These are phyloP conservation scores for Xylaria multiplex DNA, from an alignment of 2,329 filamentous ascomycete genomes.

Conservation along the genomic window DNA sequence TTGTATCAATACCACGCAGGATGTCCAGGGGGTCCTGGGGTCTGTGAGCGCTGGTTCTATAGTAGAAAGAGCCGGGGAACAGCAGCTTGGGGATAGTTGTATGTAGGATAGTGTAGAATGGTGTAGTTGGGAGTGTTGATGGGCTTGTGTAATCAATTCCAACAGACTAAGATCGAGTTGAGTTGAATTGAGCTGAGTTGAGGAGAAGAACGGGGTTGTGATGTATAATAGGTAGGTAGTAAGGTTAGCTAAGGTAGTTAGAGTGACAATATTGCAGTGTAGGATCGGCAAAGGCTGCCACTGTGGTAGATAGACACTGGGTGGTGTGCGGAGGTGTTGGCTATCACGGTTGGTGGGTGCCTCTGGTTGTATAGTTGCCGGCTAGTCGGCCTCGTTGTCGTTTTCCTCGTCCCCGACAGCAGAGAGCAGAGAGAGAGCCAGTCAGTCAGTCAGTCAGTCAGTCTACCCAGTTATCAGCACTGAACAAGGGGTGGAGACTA, in stretches of 20 bases:
- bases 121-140: too few species aligned
- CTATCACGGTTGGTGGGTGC: neutral
- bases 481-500: neutral
- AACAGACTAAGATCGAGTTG: neutral
- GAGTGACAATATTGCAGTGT: constrained; percentile 15
- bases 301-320: neutral
- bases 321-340: constrained; percentile 16
- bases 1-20: constrained; percentile 36
- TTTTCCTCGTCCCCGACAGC: neutral
- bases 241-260: neutral
- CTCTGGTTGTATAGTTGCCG: neutral
- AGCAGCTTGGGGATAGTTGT: neutral
- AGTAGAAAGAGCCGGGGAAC: constrained; percentile 2
- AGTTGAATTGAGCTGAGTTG: constrained; percentile 14
- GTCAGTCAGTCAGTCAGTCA: too few species aligned
- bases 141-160: neutral
- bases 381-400: constrained; percentile 10
- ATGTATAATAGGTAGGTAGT: constrained; percentile 2
- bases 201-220: constrained; percentile 26
- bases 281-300: constrained; percentile 28
- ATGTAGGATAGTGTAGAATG: neutral
- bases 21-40: constrained; percentile 25
- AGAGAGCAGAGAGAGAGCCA: too few species aligned
- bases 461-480: neutral
- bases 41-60: neutral